Conservation (phyloP, 208 protist genomes). For the Herpetomonas muscarum region DNA sequence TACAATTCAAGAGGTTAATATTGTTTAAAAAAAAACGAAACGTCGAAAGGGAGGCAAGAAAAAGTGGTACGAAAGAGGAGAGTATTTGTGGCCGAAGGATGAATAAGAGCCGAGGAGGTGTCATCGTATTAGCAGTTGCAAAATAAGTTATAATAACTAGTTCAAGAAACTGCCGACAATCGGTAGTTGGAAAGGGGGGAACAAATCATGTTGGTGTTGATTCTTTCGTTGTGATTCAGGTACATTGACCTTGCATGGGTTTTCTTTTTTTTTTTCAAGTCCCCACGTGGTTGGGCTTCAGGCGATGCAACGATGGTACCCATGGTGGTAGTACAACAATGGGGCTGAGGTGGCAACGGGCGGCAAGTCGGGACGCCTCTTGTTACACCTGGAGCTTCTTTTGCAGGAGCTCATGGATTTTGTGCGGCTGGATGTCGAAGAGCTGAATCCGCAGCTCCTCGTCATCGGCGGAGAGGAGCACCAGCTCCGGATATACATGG, state of each 20-base stretch:
- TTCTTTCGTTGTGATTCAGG: background rate
- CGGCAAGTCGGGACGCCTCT: no score
- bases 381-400: constrained; percentile 20
- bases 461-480: constrained; percentile 12
- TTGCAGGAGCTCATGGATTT: constrained; percentile 26
- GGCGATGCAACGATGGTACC: no score
- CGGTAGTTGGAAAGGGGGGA: background rate
- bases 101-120: no score
- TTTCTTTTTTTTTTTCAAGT: constrained; percentile 2
- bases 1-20: no score
- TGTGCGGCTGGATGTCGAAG: constrained; percentile 10
- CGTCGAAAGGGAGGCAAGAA: no score
- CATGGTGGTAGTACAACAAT: no score
- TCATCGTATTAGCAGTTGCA: no score
- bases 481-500: constrained; percentile 11
- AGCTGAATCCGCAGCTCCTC: constrained; percentile 14
- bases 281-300: background rate
- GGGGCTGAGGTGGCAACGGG: no score
- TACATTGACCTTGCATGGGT: background rate
- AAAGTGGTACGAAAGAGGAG: background rate
- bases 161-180: no score
- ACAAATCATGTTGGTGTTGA: background rate
- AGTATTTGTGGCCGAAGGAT: background rate
- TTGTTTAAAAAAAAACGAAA: no score
- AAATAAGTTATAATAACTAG: no score